These are phyloP conservation scores for Penicillium italicum DNA, from an alignment of 2,329 filamentous ascomycete species.

Conservation along the genomic window DNA sequence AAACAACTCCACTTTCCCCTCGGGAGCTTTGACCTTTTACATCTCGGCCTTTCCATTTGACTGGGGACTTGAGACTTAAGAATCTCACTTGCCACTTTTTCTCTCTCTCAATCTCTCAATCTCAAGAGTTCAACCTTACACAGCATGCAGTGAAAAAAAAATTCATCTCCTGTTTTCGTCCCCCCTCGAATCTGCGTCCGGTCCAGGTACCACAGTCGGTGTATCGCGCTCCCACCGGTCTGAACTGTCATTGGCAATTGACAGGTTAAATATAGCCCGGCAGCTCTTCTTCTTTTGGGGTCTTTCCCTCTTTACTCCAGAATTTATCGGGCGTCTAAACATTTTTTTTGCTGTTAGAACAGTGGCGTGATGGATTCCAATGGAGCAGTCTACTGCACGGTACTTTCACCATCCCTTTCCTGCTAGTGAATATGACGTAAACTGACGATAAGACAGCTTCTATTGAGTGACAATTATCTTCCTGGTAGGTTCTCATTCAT, in stretches of 20 bases:
- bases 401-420: slow-evolving; percentile 36
- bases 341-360: neutral
- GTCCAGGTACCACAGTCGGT: slow-evolving; percentile 21
- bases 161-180: slow-evolving; percentile 18
- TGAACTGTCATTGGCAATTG: slow-evolving; percentile 12
- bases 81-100: neutral
- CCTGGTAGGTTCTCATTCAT: slow-evolving; percentile 61
- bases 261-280: slow-evolving; percentile 12
- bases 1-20: slow-evolving; percentile 1
- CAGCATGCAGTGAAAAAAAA: slow-evolving; percentile 12
- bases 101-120: neutral
- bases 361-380: slow-evolving; percentile 38
- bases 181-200: slow-evolving; percentile 17
- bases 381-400: slow-evolving; percentile 63
- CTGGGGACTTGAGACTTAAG: neutral
- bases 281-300: neutral
- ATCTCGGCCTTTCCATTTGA: neutral
- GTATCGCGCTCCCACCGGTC: slow-evolving; percentile 14
- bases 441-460: slow-evolving; percentile 59
- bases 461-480: slow-evolving; percentile 87
- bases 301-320: neutral
- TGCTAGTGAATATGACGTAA: neutral
- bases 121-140: neutral
- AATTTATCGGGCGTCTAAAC: neutral
- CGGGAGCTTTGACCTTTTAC: neutral